Percentiles rank a stretch among this genome's conserved stretches.
These are phyloP conservation scores for Tritrichomonas musculus DNA, from an alignment of 208 protist species.

Conservation along the genomic window DNA sequence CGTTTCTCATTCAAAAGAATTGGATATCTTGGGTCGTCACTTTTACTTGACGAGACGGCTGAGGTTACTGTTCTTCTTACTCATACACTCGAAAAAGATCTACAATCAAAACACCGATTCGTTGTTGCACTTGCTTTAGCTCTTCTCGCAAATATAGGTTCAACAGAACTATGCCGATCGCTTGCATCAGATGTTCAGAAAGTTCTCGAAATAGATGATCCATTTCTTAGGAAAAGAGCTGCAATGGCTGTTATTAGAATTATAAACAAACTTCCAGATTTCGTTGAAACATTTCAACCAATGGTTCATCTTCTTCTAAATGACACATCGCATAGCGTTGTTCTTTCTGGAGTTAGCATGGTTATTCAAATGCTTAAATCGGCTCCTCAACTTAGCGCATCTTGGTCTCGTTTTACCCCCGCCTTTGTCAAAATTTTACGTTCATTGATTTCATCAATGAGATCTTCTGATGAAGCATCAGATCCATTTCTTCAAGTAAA, in stretches of 20 bases:
- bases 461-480: not conserved
- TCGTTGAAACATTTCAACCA: not conserved
- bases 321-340: not conserved
- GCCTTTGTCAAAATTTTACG: conserved; percentile 24
- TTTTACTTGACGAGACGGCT: conserved; percentile 19
- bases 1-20: conserved; percentile 30
- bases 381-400: not conserved
- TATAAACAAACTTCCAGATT: conserved; percentile 29
- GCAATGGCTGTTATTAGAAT: conserved; percentile 27
- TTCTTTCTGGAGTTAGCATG: not conserved
- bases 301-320: not conserved
- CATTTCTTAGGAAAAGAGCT: not conserved
- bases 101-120: conserved; percentile 7
- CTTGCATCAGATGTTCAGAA: not conserved
- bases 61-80: conserved; percentile 7
- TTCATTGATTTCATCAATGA: not conserved
- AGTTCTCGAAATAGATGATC: not conserved
- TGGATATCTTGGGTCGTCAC: not conserved
- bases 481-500: conserved; percentile 29
- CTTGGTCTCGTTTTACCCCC: not conserved
- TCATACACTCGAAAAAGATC: conserved; percentile 16
- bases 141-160: conserved; percentile 15
- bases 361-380: not conserved
- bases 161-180: not conserved
- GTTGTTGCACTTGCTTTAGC: not conserved